Conservation (phyloP, 345 rosid species). For the Moricandia moricandioides region DNA sequence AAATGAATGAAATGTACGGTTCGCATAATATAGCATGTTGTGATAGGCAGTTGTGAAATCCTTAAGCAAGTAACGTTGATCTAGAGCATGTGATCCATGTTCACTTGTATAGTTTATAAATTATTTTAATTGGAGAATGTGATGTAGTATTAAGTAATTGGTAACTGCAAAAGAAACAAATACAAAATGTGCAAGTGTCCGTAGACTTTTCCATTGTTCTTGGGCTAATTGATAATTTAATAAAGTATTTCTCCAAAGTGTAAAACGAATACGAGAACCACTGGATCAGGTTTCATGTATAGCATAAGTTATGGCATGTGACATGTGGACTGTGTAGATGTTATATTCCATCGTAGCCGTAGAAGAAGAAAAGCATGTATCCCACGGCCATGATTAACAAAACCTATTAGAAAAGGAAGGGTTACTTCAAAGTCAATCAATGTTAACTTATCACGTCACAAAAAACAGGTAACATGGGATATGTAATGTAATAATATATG, state of each 20-base stretch:
- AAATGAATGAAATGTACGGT: constrained; percentile 37
- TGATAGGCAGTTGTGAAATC: constrained; percentile 28
- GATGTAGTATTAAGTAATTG: background rate
- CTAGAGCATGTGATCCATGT: constrained; percentile 31
- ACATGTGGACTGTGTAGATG: constrained; percentile 5
- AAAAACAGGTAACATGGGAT: constrained; percentile 25
- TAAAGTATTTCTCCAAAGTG: background rate
- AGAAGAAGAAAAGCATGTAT: background rate
- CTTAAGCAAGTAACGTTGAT: constrained; percentile 23
- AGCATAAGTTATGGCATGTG: constrained; percentile 25
- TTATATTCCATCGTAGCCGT: constrained; percentile 11
- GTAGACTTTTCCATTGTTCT: constrained; percentile 15
- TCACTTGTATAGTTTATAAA: constrained; percentile 3
- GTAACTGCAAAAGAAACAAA: background rate
- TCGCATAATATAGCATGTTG: constrained; percentile 28
- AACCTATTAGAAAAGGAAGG: background rate
- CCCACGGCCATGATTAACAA: background rate
- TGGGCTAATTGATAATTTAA: background rate
- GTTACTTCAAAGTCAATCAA: constrained; percentile 21
- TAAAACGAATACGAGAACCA: background rate
- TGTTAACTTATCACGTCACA: constrained; percentile 11
- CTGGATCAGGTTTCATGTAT: constrained; percentile 8
- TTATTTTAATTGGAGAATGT: background rate
- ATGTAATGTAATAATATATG: background rate
- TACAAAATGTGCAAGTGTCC: background rate